These are phyloP conservation scores for Hibiscus syriacus DNA, from an alignment of 345 rosid genomes.

Conservation along the genomic window DNA sequence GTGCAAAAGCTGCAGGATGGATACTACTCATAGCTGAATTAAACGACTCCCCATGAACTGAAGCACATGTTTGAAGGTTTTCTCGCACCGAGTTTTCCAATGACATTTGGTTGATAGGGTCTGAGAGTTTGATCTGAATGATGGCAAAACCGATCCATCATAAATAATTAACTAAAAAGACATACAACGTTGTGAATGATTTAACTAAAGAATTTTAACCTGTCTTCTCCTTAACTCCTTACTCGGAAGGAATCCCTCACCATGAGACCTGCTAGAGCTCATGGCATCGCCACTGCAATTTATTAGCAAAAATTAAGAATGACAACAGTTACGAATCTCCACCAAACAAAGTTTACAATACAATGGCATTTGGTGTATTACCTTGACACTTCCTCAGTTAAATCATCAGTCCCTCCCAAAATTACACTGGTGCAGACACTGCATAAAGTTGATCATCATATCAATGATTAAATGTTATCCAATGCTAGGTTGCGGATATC, in stretches of 20 bases:
- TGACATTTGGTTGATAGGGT: constrained; percentile 74
- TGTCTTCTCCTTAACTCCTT: constrained; percentile 67
- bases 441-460: constrained; percentile 18
- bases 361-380: constrained; percentile 12
- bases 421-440: constrained; percentile 83
- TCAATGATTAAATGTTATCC: not conserved
- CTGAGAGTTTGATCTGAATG: constrained; percentile 62
- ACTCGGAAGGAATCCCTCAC: constrained; percentile 54
- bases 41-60: constrained; percentile 79
- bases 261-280: constrained; percentile 58
- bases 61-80: constrained; percentile 82
- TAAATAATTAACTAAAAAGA: not conserved
- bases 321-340: not conserved
- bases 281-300: constrained; percentile 15
- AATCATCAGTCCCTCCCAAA: constrained; percentile 66
- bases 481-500: not conserved
- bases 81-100: constrained; percentile 74
- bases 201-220: not conserved
- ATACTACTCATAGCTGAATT: constrained; percentile 65
- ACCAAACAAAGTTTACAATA: not conserved
- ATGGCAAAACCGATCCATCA: constrained; percentile 7
- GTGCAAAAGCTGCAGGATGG: constrained; percentile 78
- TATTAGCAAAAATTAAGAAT: not conserved
- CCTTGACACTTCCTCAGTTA: constrained; percentile 80
- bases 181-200: not conserved